Base-by-base conservation (phyloP, 2,329 filamentous ascomycete genomes). In the Trichoderma sp. region DNA sequence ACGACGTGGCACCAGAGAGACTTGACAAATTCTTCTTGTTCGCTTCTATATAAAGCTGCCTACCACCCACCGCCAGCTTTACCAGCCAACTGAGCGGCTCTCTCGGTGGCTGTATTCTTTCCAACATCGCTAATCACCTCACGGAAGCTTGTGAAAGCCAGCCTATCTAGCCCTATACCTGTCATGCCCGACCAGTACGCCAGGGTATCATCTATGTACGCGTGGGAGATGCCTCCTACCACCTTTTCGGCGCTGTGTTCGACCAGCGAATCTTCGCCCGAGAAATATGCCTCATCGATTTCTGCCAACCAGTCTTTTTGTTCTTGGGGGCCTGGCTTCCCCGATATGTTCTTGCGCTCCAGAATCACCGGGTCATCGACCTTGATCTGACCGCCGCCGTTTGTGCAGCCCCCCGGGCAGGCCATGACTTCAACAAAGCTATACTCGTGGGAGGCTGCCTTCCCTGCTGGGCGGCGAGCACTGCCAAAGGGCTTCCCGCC, bases 361-460 rank as follows among this genome's bases (percentile, higher is more conserved):
- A 81, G 72, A 10, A 89, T 78, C 14, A 87, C 79, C 7, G 90
- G 86, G 74, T 98, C 95, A 61, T 92, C 91, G 28, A 92, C 86
- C 74, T 97, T 97, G 74, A 99, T 89, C 80, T 99, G 95, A 0
- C 95, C 95, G 44, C 95, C 95, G 2, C 95, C 95, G 72, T 99
- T 99, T 63, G 95, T 99, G 79, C 95, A 99, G 3, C 95, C 95
- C n/a, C 95, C 95, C 0, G 95, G 95, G 76, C 95, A 99, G 15
- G 95, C 95, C 95, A 99, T 99, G 66, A 99, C 95, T 78, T 99
- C 95, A 30, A 98, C 91, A 77, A 96, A 98, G n/a, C 90, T 85
- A 75, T 93, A 93, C 43, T 97, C 92, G 7, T 85, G 77, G 19
- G 76, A 73, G 19, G 77, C 74, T 19, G 80, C 72, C 70, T 84